Conservation (phyloP, 139 green algal genomes). For the Nannochloris sp. region DNA sequence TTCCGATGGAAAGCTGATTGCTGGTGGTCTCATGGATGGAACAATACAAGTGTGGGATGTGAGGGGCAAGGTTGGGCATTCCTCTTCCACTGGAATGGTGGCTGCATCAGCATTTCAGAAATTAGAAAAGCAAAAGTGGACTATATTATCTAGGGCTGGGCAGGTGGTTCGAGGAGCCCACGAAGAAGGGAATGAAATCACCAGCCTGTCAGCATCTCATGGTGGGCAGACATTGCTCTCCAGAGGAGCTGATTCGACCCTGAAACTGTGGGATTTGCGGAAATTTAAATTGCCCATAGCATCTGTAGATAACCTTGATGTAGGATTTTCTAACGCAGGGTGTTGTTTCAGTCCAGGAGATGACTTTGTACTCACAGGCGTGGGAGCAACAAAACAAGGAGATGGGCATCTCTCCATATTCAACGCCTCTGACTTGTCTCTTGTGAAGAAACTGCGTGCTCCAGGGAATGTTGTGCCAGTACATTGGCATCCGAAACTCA, state of each 20-base stretch:
- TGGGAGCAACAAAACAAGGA: conserved; percentile 20
- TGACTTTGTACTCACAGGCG: conserved; percentile 63
- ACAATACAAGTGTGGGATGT: conserved; percentile 80
- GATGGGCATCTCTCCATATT: conserved; percentile 40
- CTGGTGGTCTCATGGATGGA: conserved; percentile 75
- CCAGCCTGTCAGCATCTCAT: conserved; percentile 58
- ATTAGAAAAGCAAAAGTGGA: conserved; percentile 67
- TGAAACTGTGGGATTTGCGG: conserved; percentile 78
- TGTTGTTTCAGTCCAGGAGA: conserved; percentile 79
- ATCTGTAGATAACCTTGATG: conserved; percentile 49
- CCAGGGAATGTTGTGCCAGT: conserved; percentile 46
- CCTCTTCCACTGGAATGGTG: conserved; percentile 60
- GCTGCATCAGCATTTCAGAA: conserved; percentile 54
- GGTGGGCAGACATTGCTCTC: conserved; percentile 63
- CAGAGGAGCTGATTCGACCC: conserved; percentile 63
- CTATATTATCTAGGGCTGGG: conserved; percentile 45
- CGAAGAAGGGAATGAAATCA: conserved; percentile 56
- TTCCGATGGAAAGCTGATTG: conserved; percentile 63
- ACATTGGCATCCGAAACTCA: conserved; percentile 81
- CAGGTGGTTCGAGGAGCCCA: conserved; percentile 50
- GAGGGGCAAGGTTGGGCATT: conserved; percentile 66
- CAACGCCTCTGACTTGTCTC: conserved; percentile 27
- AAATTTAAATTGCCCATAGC: conserved; percentile 67
- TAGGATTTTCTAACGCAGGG: conserved; percentile 37
- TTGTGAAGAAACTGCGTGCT: conserved; percentile 52